Percentiles rank a stretch among this genome's conserved stretches.
These are phyloP conservation scores for Leptomonas pyrrhocoris DNA, from an alignment of 208 protist genomes.

Conservation along the genomic window DNA sequence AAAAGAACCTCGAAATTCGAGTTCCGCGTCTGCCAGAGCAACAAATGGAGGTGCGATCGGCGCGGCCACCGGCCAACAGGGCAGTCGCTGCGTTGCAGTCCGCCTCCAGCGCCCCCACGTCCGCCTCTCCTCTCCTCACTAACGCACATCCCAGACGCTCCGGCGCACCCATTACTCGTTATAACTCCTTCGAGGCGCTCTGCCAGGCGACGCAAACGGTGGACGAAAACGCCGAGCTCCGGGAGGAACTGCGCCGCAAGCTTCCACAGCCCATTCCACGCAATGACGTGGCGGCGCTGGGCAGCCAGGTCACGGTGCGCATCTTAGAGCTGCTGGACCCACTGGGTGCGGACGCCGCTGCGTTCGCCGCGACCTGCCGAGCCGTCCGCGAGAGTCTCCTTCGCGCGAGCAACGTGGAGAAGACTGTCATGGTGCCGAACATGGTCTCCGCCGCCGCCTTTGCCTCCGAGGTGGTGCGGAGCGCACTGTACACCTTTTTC, in stretches of 20 bases:
- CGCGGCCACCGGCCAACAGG: conserved; percentile 38
- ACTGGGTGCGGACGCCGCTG: conserved; percentile 26
- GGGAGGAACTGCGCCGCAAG: conserved; percentile 39
- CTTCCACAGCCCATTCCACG: conserved; percentile 40
- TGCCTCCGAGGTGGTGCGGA: conserved; percentile 18
- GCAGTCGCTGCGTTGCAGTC: conserved; percentile 70
- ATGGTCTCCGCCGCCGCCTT: conserved; percentile 39
- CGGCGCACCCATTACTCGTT: conserved; percentile 38
- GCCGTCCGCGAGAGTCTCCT: conserved; percentile 45
- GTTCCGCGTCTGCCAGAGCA: no score
- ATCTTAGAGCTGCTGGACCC: conserved; percentile 48
- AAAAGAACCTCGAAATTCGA: no score
- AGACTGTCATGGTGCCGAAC: conserved; percentile 50
- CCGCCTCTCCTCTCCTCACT: conserved; percentile 35
- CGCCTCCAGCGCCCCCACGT: conserved; percentile 27
- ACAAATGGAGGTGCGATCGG: conserved; percentile 18
- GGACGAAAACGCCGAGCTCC: conserved; percentile 43
- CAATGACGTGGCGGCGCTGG: conserved; percentile 49
- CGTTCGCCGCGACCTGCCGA: conserved; percentile 54
- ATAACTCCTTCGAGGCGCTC: conserved; percentile 41
- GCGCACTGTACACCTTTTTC: conserved; percentile 43
- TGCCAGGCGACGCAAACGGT: conserved; percentile 25
- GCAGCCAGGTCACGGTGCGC: conserved; percentile 32
- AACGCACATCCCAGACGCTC: neutral
- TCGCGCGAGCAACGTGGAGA: conserved; percentile 14